Evolutionary conservation across 2,329 filamentous ascomycete genomes (phyloP), one percentile per base, ranked within the genome.

Genomic region (Periglandula ipomoeae): DNA sequence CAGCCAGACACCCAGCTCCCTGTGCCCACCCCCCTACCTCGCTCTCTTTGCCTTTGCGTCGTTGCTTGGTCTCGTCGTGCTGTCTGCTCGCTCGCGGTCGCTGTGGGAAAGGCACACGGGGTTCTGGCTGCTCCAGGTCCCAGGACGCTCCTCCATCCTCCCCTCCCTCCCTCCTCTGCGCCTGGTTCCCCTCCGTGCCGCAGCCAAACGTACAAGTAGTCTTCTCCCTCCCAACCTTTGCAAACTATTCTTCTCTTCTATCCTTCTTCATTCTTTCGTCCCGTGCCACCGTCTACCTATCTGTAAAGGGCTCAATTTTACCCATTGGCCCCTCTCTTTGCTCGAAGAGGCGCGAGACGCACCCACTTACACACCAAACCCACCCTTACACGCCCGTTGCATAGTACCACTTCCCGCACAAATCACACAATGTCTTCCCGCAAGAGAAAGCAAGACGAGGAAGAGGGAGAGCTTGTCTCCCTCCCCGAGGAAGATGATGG

Each of bases 401-500:
- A 5, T 11, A 4, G 19, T 43, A 19, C 32, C 27, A 5, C 22
- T 27, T 10, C 34, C 10, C 13, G 5, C 37, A 13, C 17, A 22
- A 44, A n/a, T 23, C 50, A 65, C 50, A 65, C 50, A 53, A 75
- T 75, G 71, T 70, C 71, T 50, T 63, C 68, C 58, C 73, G 74
- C 59, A 77, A 77, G 72, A 73, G 73, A 68, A 75, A 74, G 69
- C 70, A 73, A 57, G 71, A 85, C 45, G 83, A 85, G 22, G 72
- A 75, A 55, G 71, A 74, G 60, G 73, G 76, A 50, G 73, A 76
- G 65, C 72, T 78, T 30, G 70, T 78, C 52, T 75, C 74, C 52
- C 71, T 78, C 48, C 74, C 74, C 47, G 74, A 75, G 52, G 73
- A 69, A 43, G 69, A 70, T 43, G 72, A 74, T 51, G 71, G 69